Base-by-base conservation (phyloP, 208 protist species). In the Kentomonas sorsogonicus region DNA sequence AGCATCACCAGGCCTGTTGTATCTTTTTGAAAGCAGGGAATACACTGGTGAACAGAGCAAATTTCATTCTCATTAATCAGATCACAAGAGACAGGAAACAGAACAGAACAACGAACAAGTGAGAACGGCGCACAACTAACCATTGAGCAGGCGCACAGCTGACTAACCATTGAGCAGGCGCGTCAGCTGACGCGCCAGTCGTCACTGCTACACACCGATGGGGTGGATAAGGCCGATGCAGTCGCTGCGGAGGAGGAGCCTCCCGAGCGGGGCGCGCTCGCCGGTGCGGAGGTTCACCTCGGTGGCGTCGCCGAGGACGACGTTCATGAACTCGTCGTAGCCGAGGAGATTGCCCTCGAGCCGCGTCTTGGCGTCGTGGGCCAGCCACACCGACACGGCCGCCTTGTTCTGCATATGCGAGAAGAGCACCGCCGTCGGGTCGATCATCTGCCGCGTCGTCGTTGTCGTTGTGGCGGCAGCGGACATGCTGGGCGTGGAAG, bases 311-410 rank as follows among this genome's bases (percentile, higher is more conserved):
- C 81, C 86, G 4, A 97, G 68, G 26, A 96, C 89, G 7, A 97
- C 55, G 60, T 97, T 97, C 87, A 97, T 96, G 52, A 91, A 97
- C 63, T 96, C 87, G 55, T 97, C 94, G 64, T 96, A 97, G 34
- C 91, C 94, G 15, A 92, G 52, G 0, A 96, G 52, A 41, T 71
- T 72, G 20, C 88, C 89, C 62, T 95, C 89, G 34, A 95, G 79
- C 7, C 79, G 76, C 33, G 75, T 80, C 31, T 92, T 67, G 0
- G 67, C 77, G 63, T 95, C 81, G 64, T 96, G 80, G 53, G 86
- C 77, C 0, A 95, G 63, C 91, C 89, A 95, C 15, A 96, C 63
- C 39, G 66, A 91, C 9, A 96, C 83, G 3, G 80, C 78, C 56
- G 84, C 72, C 25, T 84, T 61, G 15, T 84, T 71, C 62, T 86